Base-by-base conservation (phyloP, 202 grass and related monocot species). In the Eragrostis tef region DNA sequence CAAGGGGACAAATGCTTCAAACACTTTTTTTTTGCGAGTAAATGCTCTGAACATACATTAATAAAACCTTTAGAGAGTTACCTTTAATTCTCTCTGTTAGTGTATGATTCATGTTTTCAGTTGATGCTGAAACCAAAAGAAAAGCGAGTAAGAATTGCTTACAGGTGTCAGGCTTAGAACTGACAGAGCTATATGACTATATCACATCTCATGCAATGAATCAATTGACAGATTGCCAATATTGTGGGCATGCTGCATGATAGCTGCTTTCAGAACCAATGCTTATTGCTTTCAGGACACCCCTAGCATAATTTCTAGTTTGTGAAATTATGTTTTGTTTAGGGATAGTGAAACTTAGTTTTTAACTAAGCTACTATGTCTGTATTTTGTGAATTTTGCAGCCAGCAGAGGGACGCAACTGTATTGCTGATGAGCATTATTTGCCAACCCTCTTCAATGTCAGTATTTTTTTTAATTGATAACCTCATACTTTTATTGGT, bases 371-470 rank as follows among this genome's bases (percentile, higher is more conserved):
- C 52, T 48, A 7, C 15, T 53, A 41, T 77, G 50, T 69, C 85
- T 76, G 72, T 78, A 19, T 89, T 74, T 89, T 74, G 25, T 84
- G 47, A 39, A 39, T 31, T 88, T 84, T 87, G 53, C 93, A 99
- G 96, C 93, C 96, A 90, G 89, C 90, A 85, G 91, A 92, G 70
- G 90, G 96, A 79, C 90, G 89, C 27, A 96, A 99, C 74, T 99
- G 96, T 87, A 94, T 94, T 77, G 96, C 93, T 86, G 93, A 99
- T 73, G 96, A 99, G 46, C 96, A 99, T 86, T 99, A 99, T 86
- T 82, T 99, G 65, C 96, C 96, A 64, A 96, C 96, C 12, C 77
- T 99, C 49, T 99, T 99, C 86, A 84, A 88, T 59, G 96, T 99
- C 59, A 90, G 96, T 84, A 72, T 52, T 74, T 16, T 71, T 51